A percentile compares a stretch with the other conserved stretches of the same genome.
Evolutionary conservation across 2,329 filamentous ascomycete genomes (phyloP).

Genomic region (Beauveria scarabaeidicola): DNA sequence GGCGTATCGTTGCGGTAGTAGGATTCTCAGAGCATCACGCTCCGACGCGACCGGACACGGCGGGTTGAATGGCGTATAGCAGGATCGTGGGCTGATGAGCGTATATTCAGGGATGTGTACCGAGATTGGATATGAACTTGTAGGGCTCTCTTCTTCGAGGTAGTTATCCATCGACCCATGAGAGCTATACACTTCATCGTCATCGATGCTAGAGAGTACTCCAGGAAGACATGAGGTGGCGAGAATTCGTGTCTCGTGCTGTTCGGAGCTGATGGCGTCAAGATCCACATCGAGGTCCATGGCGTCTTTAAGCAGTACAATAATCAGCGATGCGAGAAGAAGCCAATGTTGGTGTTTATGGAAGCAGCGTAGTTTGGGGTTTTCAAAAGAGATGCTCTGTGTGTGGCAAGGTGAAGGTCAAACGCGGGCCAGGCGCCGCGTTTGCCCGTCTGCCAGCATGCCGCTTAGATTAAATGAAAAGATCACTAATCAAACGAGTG

Average conservation of each 20-base stretch:
- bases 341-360: neutral
- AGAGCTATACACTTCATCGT: neutral
- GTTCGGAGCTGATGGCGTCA: no score
- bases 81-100: neutral
- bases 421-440: neutral
- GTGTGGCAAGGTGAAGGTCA: neutral
- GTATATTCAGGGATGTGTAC: neutral
- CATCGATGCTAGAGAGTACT: neutral
- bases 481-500: no score
- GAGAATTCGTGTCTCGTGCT: neutral
- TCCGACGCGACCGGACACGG: constrained; percentile 6
- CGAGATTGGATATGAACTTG: neutral
- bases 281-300: neutral
- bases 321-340: neutral
- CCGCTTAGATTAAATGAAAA: no score
- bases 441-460: neutral
- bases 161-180: neutral
- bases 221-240: neutral
- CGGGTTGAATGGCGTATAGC: neutral
- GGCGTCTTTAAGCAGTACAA: no score
- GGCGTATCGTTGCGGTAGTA: neutral
- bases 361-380: neutral
- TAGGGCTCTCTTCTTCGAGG: neutral
- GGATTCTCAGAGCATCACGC: constrained; percentile 8
- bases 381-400: neutral